Percentiles rank a stretch among this genome's conserved stretches.
Conservation (phyloP, 345 rosid genomes). For the Trapa bicornis region DNA sequence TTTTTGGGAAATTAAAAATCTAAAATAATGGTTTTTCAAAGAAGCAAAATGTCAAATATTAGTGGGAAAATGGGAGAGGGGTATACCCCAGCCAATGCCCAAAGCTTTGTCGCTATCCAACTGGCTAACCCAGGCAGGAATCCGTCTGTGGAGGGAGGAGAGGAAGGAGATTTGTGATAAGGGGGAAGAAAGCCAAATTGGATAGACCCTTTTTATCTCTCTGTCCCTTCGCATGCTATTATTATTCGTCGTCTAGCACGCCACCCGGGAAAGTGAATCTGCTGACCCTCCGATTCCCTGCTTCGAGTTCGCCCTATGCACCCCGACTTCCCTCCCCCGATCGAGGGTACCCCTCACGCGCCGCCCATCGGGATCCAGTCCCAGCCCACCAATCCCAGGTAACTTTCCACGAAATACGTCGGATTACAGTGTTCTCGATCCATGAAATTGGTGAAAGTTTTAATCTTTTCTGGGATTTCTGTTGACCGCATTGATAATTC, state of each 20-base stretch:
- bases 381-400: conserved; percentile 3
- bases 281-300: background rate
- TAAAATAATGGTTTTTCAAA: too few species aligned
- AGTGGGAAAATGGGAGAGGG: background rate
- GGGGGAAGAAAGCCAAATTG: background rate
- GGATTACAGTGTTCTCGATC: background rate
- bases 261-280: background rate
- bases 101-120: background rate
- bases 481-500: background rate
- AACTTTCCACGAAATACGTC: background rate
- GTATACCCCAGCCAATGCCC: background rate
- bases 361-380: background rate
- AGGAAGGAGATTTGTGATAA: background rate
- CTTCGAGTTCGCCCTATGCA: background rate
- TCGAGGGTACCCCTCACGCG: background rate
- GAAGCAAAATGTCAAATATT: too few species aligned
- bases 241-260: background rate
- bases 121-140: background rate
- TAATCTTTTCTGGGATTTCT: background rate
- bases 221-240: background rate
- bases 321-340: background rate
- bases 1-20: too few species aligned
- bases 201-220: background rate
- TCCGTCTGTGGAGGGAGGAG: background rate
- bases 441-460: background rate